Percentiles rank a stretch among this genome's conserved stretches.
These are phyloP conservation scores for Oryza glumipatula DNA, from an alignment of 176 grass and related monocot species.

Conservation along the genomic window DNA sequence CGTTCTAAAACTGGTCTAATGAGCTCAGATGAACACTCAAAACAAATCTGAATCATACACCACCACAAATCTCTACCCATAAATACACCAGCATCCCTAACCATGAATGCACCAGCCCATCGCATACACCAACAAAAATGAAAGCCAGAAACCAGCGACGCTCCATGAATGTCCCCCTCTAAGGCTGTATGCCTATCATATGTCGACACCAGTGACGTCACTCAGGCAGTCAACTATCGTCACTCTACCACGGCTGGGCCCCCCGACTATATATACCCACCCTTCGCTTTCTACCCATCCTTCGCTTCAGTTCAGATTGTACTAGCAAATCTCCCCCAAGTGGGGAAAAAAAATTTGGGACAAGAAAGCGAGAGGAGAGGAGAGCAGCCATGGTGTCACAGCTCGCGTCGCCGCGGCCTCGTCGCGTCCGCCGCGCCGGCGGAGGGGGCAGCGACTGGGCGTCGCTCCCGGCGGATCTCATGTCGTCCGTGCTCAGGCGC, in stretches of 20 bases:
- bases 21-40: no score
- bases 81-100: neutral
- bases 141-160: no score
- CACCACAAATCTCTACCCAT: neutral
- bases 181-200: no score
- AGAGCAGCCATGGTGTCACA: neutral
- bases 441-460: slow-evolving; percentile 26
- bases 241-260: neutral
- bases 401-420: neutral
- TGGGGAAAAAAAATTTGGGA: neutral
- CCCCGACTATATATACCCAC: neutral
- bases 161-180: no score
- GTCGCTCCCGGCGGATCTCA: slow-evolving; percentile 39
- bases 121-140: no score
- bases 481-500: slow-evolving; percentile 29
- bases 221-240: neutral
- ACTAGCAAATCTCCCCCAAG: neutral
- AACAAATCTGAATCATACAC: no score
- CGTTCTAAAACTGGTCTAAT: no score
- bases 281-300: neutral
- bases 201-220: neutral
- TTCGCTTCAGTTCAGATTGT: slow-evolving; percentile 21
- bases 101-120: neutral
- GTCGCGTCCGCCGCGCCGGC: neutral
- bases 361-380: neutral